Conservation (phyloP, 805 yeast genomes). For the Kuraishia piskuri region DNA sequence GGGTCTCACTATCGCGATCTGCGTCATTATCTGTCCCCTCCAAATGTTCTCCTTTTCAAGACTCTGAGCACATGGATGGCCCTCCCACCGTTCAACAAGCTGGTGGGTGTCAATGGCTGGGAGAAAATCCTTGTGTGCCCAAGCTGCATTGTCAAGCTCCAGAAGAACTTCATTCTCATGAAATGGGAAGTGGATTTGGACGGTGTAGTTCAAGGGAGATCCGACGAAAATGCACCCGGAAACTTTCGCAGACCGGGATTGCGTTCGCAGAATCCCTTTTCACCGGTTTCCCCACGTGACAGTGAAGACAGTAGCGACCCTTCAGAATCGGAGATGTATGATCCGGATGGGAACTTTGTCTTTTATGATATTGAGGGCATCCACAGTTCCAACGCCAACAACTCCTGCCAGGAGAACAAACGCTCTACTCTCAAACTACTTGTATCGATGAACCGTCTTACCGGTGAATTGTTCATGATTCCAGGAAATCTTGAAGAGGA, state of each 20-base stretch:
- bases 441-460: slow-evolving; percentile 20
- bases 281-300: slow-evolving; percentile 7
- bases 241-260: slow-evolving; percentile 10
- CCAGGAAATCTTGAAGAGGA: slow-evolving; percentile 23
- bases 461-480: slow-evolving; percentile 23
- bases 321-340: slow-evolving; percentile 20
- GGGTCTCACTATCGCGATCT: slow-evolving; percentile 18
- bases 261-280: slow-evolving; percentile 2
- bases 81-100: slow-evolving; percentile 26
- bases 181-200: slow-evolving; percentile 21
- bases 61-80: slow-evolving; percentile 25
- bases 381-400: slow-evolving; percentile 15
- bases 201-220: slow-evolving; percentile 3
- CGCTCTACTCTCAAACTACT: slow-evolving; percentile 16
- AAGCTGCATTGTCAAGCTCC: slow-evolving; percentile 17
- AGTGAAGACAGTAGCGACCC: slow-evolving; percentile 19
- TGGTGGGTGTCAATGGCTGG: slow-evolving; percentile 19
- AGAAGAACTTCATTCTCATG: slow-evolving; percentile 19
- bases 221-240: neutral
- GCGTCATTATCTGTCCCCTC: slow-evolving; percentile 15
- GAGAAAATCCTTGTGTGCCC: slow-evolving; percentile 23
- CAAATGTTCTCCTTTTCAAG: slow-evolving; percentile 17
- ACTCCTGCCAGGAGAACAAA: slow-evolving; percentile 4
- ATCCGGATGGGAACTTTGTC: slow-evolving; percentile 3
- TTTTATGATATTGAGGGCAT: neutral